Evolutionary conservation across 148 eudicot genomes (phyloP).

Genomic region (Nyssa sinensis): DNA sequence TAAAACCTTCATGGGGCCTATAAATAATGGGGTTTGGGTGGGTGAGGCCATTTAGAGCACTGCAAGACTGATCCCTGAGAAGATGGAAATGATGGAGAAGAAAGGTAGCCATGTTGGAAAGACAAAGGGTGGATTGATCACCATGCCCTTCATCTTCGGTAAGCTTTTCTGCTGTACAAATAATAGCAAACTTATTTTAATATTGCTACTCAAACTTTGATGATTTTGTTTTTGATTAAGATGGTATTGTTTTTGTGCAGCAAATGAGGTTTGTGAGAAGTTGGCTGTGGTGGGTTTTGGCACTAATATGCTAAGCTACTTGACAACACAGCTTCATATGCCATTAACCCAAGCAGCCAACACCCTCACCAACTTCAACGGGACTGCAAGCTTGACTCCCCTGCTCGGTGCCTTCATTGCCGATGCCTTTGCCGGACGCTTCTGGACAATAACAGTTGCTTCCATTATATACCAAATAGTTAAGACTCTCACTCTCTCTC

Average conservation of each 20-base stretch:
- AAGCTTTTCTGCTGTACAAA: conserved; percentile 3
- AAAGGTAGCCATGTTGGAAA: conserved; percentile 22
- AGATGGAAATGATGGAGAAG: conserved; percentile 23
- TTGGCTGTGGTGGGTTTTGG: conserved; percentile 86
- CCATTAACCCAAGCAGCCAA: conserved; percentile 87
- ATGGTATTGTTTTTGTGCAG: conserved; percentile 32
- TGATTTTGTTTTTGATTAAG: not conserved
- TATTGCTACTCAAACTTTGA: too few relatives aligned
- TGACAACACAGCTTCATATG: conserved; percentile 73
- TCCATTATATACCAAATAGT: conserved; percentile 78
- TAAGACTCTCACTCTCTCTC: conserved; percentile 1
- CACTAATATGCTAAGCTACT: conserved; percentile 82
- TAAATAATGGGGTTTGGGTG: conserved; percentile 6
- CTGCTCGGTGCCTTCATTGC: conserved; percentile 82
- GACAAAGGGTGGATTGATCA: conserved; percentile 74
- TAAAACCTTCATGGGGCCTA: not conserved
- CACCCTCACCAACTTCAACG: conserved; percentile 82
- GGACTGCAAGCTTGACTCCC: conserved; percentile 80
- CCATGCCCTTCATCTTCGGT: conserved; percentile 99
- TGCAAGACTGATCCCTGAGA: not conserved
- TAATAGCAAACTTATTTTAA: too few relatives aligned
- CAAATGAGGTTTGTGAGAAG: conserved; percentile 87
- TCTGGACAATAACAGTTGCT: conserved; percentile 82
- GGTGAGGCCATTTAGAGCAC: not conserved
- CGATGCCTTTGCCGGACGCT: conserved; percentile 72